Base-by-base conservation (phyloP, 148 eudicot species). In the Pharnaceum exiguum region DNA sequence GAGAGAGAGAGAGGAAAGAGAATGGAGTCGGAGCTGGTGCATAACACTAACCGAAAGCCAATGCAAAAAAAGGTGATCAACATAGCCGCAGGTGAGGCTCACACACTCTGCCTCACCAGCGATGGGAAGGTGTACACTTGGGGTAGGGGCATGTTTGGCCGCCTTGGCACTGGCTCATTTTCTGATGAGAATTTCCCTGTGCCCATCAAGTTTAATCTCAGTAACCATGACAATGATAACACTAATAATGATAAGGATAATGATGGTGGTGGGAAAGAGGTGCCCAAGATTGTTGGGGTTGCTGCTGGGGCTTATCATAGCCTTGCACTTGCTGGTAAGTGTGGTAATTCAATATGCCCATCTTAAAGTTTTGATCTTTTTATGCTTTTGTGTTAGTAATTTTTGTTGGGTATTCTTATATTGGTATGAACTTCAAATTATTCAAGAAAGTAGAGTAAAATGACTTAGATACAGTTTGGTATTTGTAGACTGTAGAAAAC, bases 231-330 rank as follows among this genome's bases (percentile, higher is more conserved):
- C n/a, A n/a, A n/a, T n/a, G n/a, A n/a, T n/a, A n/a, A n/a, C n/a
- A n/a, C n/a, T n/a, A n/a, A n/a, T n/a, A n/a, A n/a, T n/a, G 40
- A 44, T 24, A 5, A 29, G 30, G 25, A 10, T 16, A 37, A 30
- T 26, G 57, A 55, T 21, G 60, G 35, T 13, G 24, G 10, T 36
- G 55, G 44, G 25, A 31, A 46, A 17, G n/a, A n/a, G n/a, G 43
- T 39, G 36, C 38, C 63, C 40, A 83, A 66, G 39, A 67, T 83
- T 66, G 73, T 79, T 13, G 82, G 65, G 15, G 67, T 83, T 46
- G 79, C 90, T 43, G 82, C 95, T 40, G 97, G 97, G 51, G 86
- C 95, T 69, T 90, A 90, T 61, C 97, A 90, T 40, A 79, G 82
- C 68, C 86, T 83, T 51, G 95, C 95, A 55, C 86, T 90, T 75